Conservation (phyloP, 345 rosid species). For the Hirschfeldia incana region DNA sequence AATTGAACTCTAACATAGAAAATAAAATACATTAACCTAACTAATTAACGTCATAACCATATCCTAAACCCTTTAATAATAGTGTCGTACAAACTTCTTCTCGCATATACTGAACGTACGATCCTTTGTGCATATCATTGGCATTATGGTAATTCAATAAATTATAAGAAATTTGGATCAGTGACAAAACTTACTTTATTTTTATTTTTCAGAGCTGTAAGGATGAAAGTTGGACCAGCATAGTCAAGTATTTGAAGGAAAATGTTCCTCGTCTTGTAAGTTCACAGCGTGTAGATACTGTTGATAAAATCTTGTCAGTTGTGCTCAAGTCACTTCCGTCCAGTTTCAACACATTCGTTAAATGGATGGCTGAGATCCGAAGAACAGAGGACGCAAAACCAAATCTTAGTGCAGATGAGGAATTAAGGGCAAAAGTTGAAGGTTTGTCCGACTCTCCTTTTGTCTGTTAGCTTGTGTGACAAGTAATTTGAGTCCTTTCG, state of each 20-base stretch:
- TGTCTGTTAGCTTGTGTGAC: not conserved
- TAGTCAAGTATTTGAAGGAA: conserved; percentile 77
- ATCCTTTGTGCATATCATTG: no score
- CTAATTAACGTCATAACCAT: no score
- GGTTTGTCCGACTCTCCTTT: conserved; percentile 9
- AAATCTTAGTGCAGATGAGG: conserved; percentile 74
- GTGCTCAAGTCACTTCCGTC: conserved; percentile 68
- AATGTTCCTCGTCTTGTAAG: conserved; percentile 71
- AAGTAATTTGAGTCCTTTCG: not conserved
- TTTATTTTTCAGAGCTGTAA: conserved; percentile 58
- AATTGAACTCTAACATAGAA: no score
- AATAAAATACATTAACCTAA: no score
- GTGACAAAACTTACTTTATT: conserved; percentile 1
- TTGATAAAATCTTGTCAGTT: conserved; percentile 48
- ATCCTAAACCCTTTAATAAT: no score
- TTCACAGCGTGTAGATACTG: conserved; percentile 58
- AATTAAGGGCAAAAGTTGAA: conserved; percentile 66
- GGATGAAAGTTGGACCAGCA: conserved; percentile 71
- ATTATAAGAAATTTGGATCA: not conserved
- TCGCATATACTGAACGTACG: no score
- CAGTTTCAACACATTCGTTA: conserved; percentile 68
- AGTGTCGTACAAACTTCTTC: no score
- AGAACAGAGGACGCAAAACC: conserved; percentile 55
- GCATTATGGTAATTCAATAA: not conserved
- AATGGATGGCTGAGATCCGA: conserved; percentile 86